These are phyloP conservation scores for Zelopaecilomyces penicillatus DNA, from an alignment of 2,329 filamentous ascomycete genomes.

Conservation along the genomic window DNA sequence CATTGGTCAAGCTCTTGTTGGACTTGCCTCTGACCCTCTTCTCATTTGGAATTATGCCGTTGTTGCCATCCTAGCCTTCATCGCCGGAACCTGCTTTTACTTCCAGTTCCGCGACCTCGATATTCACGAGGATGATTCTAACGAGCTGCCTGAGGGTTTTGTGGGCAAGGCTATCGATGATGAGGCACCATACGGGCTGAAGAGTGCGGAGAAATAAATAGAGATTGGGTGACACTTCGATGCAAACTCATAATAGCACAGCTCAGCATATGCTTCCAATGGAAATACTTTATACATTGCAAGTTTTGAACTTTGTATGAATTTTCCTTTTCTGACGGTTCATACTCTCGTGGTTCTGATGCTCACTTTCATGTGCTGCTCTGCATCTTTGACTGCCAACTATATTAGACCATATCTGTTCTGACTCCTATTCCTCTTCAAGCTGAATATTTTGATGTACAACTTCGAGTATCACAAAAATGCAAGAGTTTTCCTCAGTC, in stretches of 20 bases:
- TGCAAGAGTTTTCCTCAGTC: no score
- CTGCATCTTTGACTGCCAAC: no score
- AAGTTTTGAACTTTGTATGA: no score
- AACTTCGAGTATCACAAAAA: no score
- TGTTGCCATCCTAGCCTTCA: constrained; percentile 55
- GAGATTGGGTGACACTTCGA: background rate
- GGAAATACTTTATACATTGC: no score
- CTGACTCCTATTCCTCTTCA: no score
- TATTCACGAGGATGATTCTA: constrained; percentile 56
- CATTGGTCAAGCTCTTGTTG: constrained; percentile 50
- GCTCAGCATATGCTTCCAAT: no score
- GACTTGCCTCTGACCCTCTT: constrained; percentile 47
- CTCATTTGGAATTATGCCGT: constrained; percentile 67
- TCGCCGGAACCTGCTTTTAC: constrained; percentile 60
- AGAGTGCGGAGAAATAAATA: background rate
- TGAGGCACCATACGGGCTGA: constrained; percentile 8
- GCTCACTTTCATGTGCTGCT: no score
- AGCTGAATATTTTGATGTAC: no score
- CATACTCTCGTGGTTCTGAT: no score
- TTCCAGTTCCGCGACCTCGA: constrained; percentile 55
- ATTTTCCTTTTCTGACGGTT: no score
- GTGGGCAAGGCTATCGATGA: constrained; percentile 17
- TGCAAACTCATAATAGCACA: background rate
- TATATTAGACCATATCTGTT: no score
- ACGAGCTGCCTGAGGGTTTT: constrained; percentile 40